Evolutionary conservation across 208 protist species (phyloP).

Genomic region (Wallacemonas rigidus): DNA sequence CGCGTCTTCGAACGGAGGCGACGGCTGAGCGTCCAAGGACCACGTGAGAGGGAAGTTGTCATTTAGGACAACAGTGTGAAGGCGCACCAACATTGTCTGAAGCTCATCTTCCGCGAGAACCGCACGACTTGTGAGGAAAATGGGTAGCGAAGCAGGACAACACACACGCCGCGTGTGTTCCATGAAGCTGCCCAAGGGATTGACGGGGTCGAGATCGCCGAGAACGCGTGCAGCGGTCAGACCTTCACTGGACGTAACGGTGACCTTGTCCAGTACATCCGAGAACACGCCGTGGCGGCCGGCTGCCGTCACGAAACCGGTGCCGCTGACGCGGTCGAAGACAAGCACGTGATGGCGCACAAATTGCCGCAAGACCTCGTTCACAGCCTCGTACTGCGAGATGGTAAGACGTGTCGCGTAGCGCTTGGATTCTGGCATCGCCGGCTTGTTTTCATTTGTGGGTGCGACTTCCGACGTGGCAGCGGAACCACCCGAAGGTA

Average conservation of each 20-base stretch:
- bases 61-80: not conserved
- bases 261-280: conserved; percentile 55
- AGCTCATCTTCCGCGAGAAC: not conserved
- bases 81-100: not conserved
- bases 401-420: conserved; percentile 5
- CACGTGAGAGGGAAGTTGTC: not conserved
- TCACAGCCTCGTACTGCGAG: conserved; percentile 20
- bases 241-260: not conserved
- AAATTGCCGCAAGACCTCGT: conserved; percentile 38
- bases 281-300: conserved; percentile 72
- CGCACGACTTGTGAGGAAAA: not conserved
- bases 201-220: conserved; percentile 13
- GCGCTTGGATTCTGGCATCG: not conserved
- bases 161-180: conserved; percentile 8
- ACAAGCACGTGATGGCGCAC: conserved; percentile 65
- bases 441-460: no score
- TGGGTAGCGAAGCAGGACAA: conserved; percentile 9
- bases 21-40: not conserved
- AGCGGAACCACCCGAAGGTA: not conserved
- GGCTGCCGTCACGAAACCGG: conserved; percentile 54
- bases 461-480: no score
- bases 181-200: conserved; percentile 17
- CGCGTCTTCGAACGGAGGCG: no score
- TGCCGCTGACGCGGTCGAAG: conserved; percentile 47
- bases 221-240: not conserved